Conservation (phyloP, 768 basidiomycete genomes). For the Nidularia pulvinata region DNA sequence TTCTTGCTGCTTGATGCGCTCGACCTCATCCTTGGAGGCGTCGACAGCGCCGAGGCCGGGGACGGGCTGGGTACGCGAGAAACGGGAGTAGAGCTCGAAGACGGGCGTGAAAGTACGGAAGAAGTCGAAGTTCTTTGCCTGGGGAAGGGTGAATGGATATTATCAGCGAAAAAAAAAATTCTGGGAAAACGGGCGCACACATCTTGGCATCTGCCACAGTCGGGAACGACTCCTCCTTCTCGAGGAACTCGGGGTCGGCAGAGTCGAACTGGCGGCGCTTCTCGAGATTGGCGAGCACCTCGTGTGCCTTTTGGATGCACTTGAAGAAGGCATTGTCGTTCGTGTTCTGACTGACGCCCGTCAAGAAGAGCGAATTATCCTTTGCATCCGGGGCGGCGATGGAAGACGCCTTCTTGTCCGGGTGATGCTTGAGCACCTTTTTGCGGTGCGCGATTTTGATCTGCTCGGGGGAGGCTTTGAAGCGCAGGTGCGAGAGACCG, state of each 20-base stretch:
- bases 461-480: conserved; percentile 85
- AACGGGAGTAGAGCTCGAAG: conserved; percentile 90
- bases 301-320: conserved; percentile 98
- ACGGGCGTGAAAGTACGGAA: conserved; percentile 77
- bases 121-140: conserved; percentile 65
- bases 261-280: conserved; percentile 96
- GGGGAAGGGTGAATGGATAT: too few relatives aligned
- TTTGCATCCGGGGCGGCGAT: conserved; percentile 20
- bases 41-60: conserved; percentile 74
- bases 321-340: conserved; percentile 99
- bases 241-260: conserved; percentile 79
- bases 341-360: conserved; percentile 68
- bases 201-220: conserved; percentile 60
- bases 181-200: too few relatives aligned
- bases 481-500: conserved; percentile 88
- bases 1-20: conserved; percentile 94
- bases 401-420: conserved; percentile 83
- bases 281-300: conserved; percentile 86
- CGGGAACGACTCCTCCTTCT: conserved; percentile 79
- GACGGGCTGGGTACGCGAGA: conserved; percentile 85
- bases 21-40: conserved; percentile 79
- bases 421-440: conserved; percentile 99
- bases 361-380: conserved; percentile 42
- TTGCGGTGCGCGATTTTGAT: conserved; percentile 98
- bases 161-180: too few relatives aligned